Base-by-base conservation (phyloP, 2,329 filamentous ascomycete genomes). In the Fusarium transvaalense region DNA sequence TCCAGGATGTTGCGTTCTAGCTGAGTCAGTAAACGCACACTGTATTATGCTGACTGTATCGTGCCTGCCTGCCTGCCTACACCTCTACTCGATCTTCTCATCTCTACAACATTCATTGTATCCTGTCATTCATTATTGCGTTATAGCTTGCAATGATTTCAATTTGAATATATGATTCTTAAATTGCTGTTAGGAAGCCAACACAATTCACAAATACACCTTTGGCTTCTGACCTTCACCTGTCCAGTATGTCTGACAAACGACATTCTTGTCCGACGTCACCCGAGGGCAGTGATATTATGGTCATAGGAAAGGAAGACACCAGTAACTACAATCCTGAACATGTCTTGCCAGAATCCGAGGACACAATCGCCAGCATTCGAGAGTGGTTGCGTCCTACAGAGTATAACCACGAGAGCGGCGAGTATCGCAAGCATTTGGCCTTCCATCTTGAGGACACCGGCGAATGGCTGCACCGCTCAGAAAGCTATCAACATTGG, bases 301-400 rank as follows among this genome's bases (percentile, higher is more conserved):
- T 71, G 21, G 9, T 71, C 7, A 37, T 71, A 9, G 41, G 34
- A 13, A 53, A 29, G 41, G 58, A 54, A 17, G 62, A 79, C 38
- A 54, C 75, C 31, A 77, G 68, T 58, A 71, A 79, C 47, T 79
- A 74, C 64, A 79, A 79, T 41, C 61, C 69, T 1, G 74, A 74
- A 1, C 68, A 78, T 9, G 74, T 80, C 17, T 68, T 81, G 1
- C 77, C 77, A 0, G 54, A 77, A 37, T 43, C 71, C 2, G 55
- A 62, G 2, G 66, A 74, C 6, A 62, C 59, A 3, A 69, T 81
- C 13, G 69, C 71, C 61, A 61, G 45, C 9, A 65, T 73, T 23
- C 58, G 54, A 4, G 13, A 66, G 21, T 71, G 71, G 71, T 27
- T 73, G 12, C 41, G 39, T 10, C 66, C 71, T 15, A 73, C 71